Conservation (phyloP, 164 flowering plant species). For the Kalanchoe fedtschenkoi region DNA sequence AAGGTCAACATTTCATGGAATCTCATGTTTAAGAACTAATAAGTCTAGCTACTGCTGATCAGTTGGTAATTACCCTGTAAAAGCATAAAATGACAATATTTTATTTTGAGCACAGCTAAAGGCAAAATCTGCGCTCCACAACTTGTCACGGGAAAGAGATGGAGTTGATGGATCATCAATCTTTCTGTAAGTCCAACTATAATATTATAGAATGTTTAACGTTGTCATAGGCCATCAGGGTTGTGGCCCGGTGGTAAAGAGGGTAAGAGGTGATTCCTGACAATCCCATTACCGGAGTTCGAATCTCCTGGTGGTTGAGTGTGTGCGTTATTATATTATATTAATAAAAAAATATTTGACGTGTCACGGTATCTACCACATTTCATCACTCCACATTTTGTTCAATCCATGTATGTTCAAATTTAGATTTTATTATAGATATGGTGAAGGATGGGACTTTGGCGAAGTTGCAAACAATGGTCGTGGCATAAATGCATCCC, state of each 20-base stretch:
- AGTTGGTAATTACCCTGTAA: neutral
- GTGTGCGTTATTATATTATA: too few relatives aligned
- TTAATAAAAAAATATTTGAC: too few relatives aligned
- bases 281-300: too few relatives aligned
- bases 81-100: neutral
- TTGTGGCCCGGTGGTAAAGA: too few relatives aligned
- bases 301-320: too few relatives aligned
- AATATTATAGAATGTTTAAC: neutral
- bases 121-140: conserved; percentile 46
- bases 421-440: conserved; percentile 28
- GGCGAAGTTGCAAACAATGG: conserved; percentile 92
- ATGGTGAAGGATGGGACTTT: conserved; percentile 99
- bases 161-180: conserved; percentile 78
- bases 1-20: neutral
- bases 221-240: neutral
- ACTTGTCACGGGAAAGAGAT: conserved; percentile 38
- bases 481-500: conserved; percentile 93
- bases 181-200: conserved; percentile 43
- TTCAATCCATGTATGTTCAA: neutral
- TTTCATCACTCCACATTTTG: neutral
- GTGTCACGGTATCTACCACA: too few relatives aligned
- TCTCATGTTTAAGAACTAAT: neutral
- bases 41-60: neutral
- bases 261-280: too few relatives aligned
- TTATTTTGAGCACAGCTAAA: conserved; percentile 27